Conservation (phyloP, 1,284 basidiomycete genomes). For the Cronartium quercuum region DNA sequence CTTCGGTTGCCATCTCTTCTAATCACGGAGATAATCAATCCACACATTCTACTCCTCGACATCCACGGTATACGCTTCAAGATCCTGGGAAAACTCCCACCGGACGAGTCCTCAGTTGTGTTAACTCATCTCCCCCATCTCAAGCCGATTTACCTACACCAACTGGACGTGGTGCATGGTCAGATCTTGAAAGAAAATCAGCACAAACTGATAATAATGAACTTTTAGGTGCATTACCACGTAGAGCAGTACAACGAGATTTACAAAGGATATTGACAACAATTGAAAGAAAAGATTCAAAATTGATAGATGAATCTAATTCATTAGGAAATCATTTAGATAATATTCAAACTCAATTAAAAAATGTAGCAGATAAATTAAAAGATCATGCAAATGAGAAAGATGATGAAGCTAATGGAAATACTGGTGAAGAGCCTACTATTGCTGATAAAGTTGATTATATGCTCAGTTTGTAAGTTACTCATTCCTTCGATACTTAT, state of each 20-base stretch:
- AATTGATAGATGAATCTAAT: slow-evolving; percentile 24
- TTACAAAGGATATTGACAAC: slow-evolving; percentile 38
- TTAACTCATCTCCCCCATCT: background rate
- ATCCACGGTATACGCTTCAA: background rate
- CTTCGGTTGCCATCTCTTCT: slow-evolving; percentile 2
- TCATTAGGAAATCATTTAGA: slow-evolving; percentile 38
- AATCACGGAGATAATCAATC: background rate
- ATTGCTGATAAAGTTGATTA: slow-evolving; percentile 42
- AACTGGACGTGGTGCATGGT: slow-evolving; percentile 31
- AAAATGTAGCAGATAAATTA: slow-evolving; percentile 36
- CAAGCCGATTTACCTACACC: background rate
- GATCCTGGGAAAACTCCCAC: background rate
- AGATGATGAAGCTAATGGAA: slow-evolving; percentile 10
- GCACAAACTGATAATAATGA: slow-evolving; percentile 28
- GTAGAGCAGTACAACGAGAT: slow-evolving; percentile 34
- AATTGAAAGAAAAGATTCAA: slow-evolving; percentile 38
- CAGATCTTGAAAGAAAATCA: slow-evolving; percentile 31
- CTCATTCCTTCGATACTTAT: background rate
- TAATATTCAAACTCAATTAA: slow-evolving; percentile 40
- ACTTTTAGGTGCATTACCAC: background rate
- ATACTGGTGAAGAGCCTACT: slow-evolving; percentile 37
- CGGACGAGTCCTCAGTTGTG: background rate
- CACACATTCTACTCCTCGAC: background rate
- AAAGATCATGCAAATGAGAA: slow-evolving; percentile 33
- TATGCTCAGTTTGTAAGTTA: slow-evolving; percentile 40